phyloP scores from a whole-genome alignment of 2,329 filamentous ascomycete genomes.

The Ophiobolus disseminans region DNA sequence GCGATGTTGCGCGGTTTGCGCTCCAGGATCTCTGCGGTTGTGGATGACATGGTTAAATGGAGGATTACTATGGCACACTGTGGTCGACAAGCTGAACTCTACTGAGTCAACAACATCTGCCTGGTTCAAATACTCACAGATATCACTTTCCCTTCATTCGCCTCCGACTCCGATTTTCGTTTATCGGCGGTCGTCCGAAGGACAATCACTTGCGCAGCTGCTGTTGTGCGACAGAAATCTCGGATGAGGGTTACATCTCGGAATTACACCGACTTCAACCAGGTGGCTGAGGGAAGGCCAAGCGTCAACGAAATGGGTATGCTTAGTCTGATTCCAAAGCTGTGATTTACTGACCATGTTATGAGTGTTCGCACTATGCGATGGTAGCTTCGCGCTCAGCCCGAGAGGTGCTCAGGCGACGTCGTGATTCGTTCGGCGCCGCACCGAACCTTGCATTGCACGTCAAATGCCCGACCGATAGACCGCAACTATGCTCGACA shows the following conservation, averaged over 20 bases:
- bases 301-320: background rate
- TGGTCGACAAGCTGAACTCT: no score
- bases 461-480: background rate
- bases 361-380: background rate
- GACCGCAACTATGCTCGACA: no score
- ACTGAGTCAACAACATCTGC: background rate
- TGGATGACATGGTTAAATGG: background rate
- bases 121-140: background rate
- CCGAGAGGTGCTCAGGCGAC: background rate
- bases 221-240: background rate
- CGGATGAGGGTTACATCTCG: background rate
- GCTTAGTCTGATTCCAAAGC: background rate
- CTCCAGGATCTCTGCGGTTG: constrained; percentile 23
- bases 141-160: no score
- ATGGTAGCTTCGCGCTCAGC: background rate
- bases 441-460: background rate
- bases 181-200: no score
- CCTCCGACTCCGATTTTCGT: no score
- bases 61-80: no score
- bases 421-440: constrained; percentile 2
- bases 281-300: background rate
- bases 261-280: background rate
- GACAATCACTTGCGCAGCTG: no score
- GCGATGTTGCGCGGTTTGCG: constrained; percentile 40
- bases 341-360: background rate